Percentiles rank a stretch among this genome's conserved stretches.
Conservation (phyloP, 768 basidiomycete species). For the Xerocomus spinulosus region DNA sequence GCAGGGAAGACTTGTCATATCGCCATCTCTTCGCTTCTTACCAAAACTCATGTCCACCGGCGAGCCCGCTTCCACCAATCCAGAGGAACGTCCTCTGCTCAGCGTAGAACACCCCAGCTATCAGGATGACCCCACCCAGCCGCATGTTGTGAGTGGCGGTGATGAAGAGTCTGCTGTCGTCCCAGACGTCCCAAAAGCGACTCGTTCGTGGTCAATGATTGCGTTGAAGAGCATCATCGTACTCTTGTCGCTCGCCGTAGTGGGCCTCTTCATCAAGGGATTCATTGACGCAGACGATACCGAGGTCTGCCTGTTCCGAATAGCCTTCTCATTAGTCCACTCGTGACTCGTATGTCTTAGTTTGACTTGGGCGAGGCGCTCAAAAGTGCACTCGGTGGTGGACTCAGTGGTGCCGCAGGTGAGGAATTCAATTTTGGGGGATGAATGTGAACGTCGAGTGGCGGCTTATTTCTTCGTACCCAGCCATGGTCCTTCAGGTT, state of each 20-base stretch:
- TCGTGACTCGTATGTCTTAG: constrained; percentile 41
- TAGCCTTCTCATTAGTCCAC: constrained; percentile 41
- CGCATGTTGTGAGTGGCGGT: not conserved
- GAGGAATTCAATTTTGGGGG: constrained; percentile 3
- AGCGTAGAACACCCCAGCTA: constrained; percentile 15
- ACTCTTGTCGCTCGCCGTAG: constrained; percentile 33
- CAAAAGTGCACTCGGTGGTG: constrained; percentile 83
- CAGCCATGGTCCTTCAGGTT: constrained; percentile 94
- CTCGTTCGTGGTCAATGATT: constrained; percentile 11
- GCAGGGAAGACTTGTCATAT: not conserved
- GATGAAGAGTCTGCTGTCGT: constrained; percentile 18
- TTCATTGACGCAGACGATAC: constrained; percentile 66
- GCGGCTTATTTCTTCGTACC: constrained; percentile 6
- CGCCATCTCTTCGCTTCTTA: constrained; percentile 3
- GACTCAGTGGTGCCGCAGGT: constrained; percentile 85
- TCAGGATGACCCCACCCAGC: constrained; percentile 3
- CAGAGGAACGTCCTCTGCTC: constrained; percentile 24
- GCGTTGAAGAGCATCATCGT: constrained; percentile 32
- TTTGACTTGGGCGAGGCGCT: constrained; percentile 79
- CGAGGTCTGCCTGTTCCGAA: constrained; percentile 43
- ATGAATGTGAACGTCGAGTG: not conserved
- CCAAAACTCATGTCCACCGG: constrained; percentile 18
- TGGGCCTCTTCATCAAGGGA: constrained; percentile 60
- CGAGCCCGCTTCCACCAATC: not conserved
- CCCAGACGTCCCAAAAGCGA: constrained; percentile 3